Evolutionary conservation across 2,329 filamentous ascomycete species (phyloP).

Genomic region (Aspergillus felis): DNA sequence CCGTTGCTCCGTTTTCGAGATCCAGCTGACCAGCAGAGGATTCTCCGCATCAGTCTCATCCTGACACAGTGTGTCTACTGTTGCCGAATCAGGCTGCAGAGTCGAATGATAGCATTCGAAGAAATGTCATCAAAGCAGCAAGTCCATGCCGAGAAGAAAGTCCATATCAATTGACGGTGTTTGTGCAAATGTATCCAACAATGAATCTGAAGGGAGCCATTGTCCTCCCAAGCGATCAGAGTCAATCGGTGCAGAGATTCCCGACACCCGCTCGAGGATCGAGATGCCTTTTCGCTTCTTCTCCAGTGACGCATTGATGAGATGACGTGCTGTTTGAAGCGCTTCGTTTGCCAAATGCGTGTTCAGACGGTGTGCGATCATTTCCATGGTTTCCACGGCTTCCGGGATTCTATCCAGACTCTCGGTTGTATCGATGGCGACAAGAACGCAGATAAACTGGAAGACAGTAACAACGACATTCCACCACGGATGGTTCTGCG

Average conservation of each 20-base stretch:
- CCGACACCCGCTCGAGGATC: slow-evolving; percentile 13
- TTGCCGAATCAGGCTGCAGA: not conserved
- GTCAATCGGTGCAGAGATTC: not conserved
- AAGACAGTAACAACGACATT: slow-evolving; percentile 41
- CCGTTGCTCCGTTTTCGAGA: not conserved
- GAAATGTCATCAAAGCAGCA: not conserved
- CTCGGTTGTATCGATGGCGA: slow-evolving; percentile 39
- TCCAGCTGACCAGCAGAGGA: not conserved
- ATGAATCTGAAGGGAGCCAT: not conserved
- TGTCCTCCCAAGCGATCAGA: not conserved
- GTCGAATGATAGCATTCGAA: not conserved
- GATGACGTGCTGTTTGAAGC: slow-evolving; percentile 17
- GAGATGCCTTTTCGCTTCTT: slow-evolving; percentile 23
- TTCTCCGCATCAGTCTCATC: not conserved
- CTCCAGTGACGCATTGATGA: slow-evolving; percentile 20
- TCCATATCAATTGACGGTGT: not conserved
- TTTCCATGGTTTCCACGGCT: slow-evolving; percentile 36
- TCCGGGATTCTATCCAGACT: slow-evolving; percentile 33
- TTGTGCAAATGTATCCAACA: not conserved
- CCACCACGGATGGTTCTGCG: slow-evolving; percentile 41
- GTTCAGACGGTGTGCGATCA: slow-evolving; percentile 34
- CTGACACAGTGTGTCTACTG: not conserved
- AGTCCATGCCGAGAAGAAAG: not conserved
- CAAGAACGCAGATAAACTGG: slow-evolving; percentile 40
- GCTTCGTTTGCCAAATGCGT: slow-evolving; percentile 31